These are phyloP conservation scores for Dactylonectria macrodidyma DNA, from an alignment of 2,329 filamentous ascomycete genomes.

Conservation along the genomic window DNA sequence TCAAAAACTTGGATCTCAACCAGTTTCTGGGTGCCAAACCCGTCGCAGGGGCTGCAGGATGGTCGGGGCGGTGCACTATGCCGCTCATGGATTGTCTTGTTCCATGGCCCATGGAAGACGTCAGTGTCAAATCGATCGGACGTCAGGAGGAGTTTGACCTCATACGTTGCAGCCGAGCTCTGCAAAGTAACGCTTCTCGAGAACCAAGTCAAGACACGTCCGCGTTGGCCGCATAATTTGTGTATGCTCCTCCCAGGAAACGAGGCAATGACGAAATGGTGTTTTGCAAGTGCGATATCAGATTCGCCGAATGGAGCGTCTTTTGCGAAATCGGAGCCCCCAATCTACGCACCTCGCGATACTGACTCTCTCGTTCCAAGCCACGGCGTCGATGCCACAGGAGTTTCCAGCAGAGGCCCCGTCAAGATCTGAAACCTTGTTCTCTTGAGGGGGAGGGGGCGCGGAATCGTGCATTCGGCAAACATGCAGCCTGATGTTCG, in stretches of 20 bases:
- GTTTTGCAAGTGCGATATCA: conserved; percentile 46
- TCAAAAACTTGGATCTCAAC: conserved; percentile 14
- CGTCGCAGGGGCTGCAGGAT: conserved; percentile 29
- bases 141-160: conserved; percentile 38
- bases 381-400: conserved; percentile 29
- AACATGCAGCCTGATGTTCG: conserved; percentile 37
- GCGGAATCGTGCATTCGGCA: conserved; percentile 41
- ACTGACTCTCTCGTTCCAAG: conserved; percentile 21
- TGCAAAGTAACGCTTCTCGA: conserved; percentile 35
- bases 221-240: conserved; percentile 28
- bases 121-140: conserved; percentile 22
- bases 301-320: conserved; percentile 37
- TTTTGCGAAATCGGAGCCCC: conserved; percentile 43
- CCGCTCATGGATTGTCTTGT: conserved; percentile 12
- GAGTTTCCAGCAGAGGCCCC: conserved; percentile 7
- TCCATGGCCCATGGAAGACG: background rate
- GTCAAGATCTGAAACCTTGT: conserved; percentile 36
- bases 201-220: conserved; percentile 31
- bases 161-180: conserved; percentile 40
- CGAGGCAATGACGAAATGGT: conserved; percentile 30
- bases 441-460: conserved; percentile 14
- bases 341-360: conserved; percentile 24
- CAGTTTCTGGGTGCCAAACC: conserved; percentile 28
- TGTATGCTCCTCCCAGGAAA: conserved; percentile 29
- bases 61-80: conserved; percentile 27